These are phyloP conservation scores for Botrytis aclada DNA, from an alignment of 2,329 filamentous ascomycete species.

Conservation along the genomic window DNA sequence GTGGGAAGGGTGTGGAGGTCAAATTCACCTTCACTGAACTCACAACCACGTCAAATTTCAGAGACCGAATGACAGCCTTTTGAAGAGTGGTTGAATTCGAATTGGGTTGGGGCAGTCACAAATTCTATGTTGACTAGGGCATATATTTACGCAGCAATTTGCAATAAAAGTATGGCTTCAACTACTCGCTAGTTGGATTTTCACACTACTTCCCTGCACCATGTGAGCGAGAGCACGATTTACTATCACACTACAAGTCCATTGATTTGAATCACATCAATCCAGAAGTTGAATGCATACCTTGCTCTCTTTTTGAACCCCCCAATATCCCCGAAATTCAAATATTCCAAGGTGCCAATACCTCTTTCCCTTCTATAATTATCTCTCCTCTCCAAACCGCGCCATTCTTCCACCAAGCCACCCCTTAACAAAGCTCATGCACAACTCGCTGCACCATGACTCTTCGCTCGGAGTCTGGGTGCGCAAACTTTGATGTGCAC, in stretches of 20 bases:
- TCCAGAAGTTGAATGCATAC: too few species aligned
- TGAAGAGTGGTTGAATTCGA: too few species aligned
- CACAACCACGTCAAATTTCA: not conserved
- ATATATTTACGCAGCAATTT: too few species aligned
- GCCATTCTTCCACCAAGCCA: too few species aligned
- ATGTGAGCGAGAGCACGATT: not conserved
- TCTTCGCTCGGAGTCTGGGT: too few species aligned
- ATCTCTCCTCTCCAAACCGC: not conserved
- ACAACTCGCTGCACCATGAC: too few species aligned
- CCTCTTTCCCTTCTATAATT: not conserved
- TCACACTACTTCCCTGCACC: not conserved
- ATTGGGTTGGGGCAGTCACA: not conserved
- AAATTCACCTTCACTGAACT: constrained; percentile 21
- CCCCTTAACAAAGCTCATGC: too few species aligned
- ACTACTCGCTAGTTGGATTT: not conserved
- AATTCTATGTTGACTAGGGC: not conserved
- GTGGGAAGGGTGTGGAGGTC: constrained; percentile 32
- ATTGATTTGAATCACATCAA: not conserved
- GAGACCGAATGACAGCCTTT: not conserved
- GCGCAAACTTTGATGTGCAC: too few species aligned
- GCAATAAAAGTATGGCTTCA: not conserved
- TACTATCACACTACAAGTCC: not conserved
- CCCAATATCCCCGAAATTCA: not conserved
- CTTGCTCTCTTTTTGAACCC: too few species aligned
- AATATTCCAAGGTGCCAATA: too few species aligned